phyloP scores from a whole-genome alignment of 1,139 yeast species.

The Arxiozyma telluris region DNA sequence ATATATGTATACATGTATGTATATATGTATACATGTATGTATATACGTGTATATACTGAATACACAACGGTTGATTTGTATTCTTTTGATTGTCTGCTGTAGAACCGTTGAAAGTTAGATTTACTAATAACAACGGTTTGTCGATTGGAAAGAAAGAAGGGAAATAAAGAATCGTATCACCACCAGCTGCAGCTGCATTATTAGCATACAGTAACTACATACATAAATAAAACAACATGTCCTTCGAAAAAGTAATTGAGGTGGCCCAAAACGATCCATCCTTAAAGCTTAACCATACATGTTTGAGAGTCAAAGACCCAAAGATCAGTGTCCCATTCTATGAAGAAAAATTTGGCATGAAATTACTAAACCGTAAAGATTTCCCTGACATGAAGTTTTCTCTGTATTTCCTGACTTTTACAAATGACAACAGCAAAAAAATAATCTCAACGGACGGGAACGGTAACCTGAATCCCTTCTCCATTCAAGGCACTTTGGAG shows the following conservation, averaged over 20 bases:
- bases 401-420: constrained; percentile 57
- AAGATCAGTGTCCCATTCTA: constrained; percentile 65
- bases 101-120: too few species aligned
- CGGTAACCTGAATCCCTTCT: constrained; percentile 29
- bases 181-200: too few species aligned
- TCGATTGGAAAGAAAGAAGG: too few species aligned
- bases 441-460: constrained; percentile 40
- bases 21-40: too few species aligned
- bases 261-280: constrained; percentile 2
- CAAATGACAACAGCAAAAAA: constrained; percentile 32
- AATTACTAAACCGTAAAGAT: constrained; percentile 44
- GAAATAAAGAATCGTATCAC: too few species aligned
- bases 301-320: constrained; percentile 80
- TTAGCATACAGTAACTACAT: too few species aligned
- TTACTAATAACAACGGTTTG: too few species aligned
- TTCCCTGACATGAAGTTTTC: constrained; percentile 52
- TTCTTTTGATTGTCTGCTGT: too few species aligned
- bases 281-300: constrained; percentile 50
- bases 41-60: too few species aligned
- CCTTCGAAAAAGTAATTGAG: constrained; percentile 2
- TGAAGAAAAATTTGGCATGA: constrained; percentile 66
- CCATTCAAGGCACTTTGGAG: constrained; percentile 72
- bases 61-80: too few species aligned
- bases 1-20: too few species aligned
- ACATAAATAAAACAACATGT: not conserved